Conservation (phyloP, 305 asterid genomes). For the Solanum chacoense region DNA sequence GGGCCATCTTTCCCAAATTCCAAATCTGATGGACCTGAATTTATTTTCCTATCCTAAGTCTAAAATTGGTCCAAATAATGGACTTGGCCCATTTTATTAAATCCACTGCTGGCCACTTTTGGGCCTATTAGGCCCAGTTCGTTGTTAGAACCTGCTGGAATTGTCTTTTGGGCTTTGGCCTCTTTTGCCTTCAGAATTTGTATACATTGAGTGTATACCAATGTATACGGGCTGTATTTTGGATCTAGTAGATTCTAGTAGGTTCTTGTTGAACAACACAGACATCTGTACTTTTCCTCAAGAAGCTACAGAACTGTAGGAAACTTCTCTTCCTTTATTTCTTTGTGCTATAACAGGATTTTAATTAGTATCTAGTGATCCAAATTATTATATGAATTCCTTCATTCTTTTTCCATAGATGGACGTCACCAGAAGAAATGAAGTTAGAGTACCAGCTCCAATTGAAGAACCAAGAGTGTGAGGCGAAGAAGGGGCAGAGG, state of each 20-base stretch:
- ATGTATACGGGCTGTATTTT: no score
- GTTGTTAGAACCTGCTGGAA: no score
- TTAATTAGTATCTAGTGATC: not conserved
- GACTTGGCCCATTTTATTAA: no score
- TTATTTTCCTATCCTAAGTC: no score
- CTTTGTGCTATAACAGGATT: not conserved
- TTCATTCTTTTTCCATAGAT: not conserved
- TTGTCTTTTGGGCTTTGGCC: no score
- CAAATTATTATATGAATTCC: not conserved
- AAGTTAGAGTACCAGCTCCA: not conserved
- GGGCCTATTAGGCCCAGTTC: no score
- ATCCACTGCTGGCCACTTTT: no score
- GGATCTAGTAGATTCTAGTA: not conserved
- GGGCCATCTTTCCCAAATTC: not conserved
- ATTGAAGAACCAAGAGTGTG: not conserved
- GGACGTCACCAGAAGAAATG: not conserved
- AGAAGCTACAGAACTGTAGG: not conserved
- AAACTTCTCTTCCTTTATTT: not conserved
- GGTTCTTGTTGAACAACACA: not conserved
- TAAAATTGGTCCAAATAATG: no score
- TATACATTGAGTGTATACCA: no score
- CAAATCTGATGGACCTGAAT: no score
- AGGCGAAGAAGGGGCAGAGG: not conserved
- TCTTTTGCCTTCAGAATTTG: no score
- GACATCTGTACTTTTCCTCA: not conserved